Base-by-base conservation (phyloP, 805 yeast species). In the Kuraishia borneana region DNA sequence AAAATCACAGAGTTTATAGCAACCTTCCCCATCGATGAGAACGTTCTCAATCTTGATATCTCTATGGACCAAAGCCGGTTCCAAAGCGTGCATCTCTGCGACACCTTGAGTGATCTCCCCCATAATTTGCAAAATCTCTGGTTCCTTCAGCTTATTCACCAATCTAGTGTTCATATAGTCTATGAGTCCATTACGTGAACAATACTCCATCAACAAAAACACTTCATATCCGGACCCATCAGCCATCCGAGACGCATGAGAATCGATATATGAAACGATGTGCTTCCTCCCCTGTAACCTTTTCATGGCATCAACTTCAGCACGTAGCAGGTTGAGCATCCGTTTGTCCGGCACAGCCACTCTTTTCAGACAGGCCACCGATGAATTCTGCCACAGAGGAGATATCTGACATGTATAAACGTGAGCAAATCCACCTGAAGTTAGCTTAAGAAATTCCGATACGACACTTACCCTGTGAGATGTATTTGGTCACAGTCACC, bases 251-350 rank as follows among this genome's bases (percentile, higher is more conserved):
- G 94, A 76, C 5, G 98, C 98, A 59, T 92, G 96, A 3, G 96
- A 84, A 54, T 92, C 98, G 34, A 87, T 83, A 54, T 92, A 92
- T 3, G 84, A 76, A 2, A 92, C 98, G 40, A 92, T 76, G 50
- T 79, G 77, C 31, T 70, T 69, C 42, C 82, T 72, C 6, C 94
- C 95, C 40, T 77, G 64, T 22, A 92, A 63, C 19, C 95, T 65
- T 56, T 84, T 83, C 97, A 92, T 89, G 9, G 96, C 94, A 51
- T 92, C 97, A 12, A 92, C 98, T 54, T 92, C 99, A 26, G 94
- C 95, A 41, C 97, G 64, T 33, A 92, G 63, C 18, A 79, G 70
- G 46, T 83, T 84, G 51, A 92, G 65, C 34, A 81, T 82, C 47
- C 76, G 71, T 56, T 92, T 92, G 51, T 81, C 85, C 3, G 96